Base-by-base conservation (phyloP, 192 early-diverging fungal genomes). In the Glomus cerebriforme region DNA sequence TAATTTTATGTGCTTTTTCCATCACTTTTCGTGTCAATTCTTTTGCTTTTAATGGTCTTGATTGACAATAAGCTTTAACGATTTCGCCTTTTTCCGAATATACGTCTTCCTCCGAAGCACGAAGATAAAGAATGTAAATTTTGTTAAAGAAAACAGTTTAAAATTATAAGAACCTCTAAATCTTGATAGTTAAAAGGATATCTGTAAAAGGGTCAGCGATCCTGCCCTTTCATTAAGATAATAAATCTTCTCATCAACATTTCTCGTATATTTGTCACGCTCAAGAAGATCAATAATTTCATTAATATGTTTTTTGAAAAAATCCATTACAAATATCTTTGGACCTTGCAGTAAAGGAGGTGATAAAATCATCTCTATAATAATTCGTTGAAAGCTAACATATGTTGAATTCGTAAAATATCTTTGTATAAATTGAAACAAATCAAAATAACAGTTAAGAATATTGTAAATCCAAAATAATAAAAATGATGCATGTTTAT, bases 281-380 rank as follows among this genome's bases (percentile, higher is more conserved):
- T 85, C 79, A 31, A 94, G 68, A 47, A 79, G 76, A 0, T 68
- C 75, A 83, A 94, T 90, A 35, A 93, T 88, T 29, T 71, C 66
- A 6, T 77, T 62, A 26, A 94, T 85, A 59, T 92, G 67, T 4
- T 47, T 58, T 22, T 84, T 83, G 68, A 83, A 92, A 78, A 89
- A 90, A 3, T 84, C 84, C 2, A 82, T 54, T 3, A 92, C 82
- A 49, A 84, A 71, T 9, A 79, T 37, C 27, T 76, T 62, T 6
- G 89, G 85, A 1, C 86, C 85, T 13, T 73, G 79, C n/a, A 73
- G 79, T 12, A 92, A 77, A 26, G 87, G 83, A 2, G 90, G 88
- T 1, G 86, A 34, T 1, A 92, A 65, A 2, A 92, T 73, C n/a
- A 85, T 77, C 7, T 85, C 63, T 8, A 91, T 79, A 19, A 88